These are phyloP conservation scores for Helianthus tuberosus DNA, from an alignment of 129 eudicot genomes.

Conservation along the genomic window DNA sequence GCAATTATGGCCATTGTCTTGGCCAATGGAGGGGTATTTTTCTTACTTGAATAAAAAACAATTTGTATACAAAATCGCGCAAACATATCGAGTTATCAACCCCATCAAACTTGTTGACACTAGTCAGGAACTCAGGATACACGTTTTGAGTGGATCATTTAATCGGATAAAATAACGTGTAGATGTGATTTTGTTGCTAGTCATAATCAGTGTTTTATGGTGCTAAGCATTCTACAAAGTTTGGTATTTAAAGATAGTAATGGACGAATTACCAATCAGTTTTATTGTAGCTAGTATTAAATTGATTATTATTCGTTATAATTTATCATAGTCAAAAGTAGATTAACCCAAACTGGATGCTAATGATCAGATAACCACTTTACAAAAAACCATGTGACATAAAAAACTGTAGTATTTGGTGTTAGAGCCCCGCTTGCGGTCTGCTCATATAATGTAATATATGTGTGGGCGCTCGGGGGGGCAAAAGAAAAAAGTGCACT, in stretches of 20 bases:
- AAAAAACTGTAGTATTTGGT: background rate
- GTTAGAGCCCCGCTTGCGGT: too few species aligned
- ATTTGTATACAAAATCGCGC: background rate
- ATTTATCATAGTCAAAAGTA: background rate
- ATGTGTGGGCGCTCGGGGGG: too few species aligned
- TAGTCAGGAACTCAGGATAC: background rate
- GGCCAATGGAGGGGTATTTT: slow-evolving; percentile 80
- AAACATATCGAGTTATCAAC: background rate
- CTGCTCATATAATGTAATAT: too few species aligned
- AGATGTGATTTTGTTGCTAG: background rate
- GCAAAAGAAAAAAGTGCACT: too few species aligned
- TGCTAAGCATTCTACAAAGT: background rate
- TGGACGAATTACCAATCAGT: background rate
- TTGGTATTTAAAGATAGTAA: background rate
- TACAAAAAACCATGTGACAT: background rate
- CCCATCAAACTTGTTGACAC: background rate
- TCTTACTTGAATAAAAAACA: slow-evolving; percentile 4
- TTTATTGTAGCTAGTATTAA: background rate
- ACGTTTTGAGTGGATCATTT: background rate
- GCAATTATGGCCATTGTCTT: slow-evolving; percentile 87
- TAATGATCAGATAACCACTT: background rate
- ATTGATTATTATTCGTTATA: background rate
- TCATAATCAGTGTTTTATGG: background rate
- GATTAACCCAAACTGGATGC: background rate
- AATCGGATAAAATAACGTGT: background rate